Conservation (phyloP, 495 filamentous ascomycete genomes). For the Trichoderma erinaceum region DNA sequence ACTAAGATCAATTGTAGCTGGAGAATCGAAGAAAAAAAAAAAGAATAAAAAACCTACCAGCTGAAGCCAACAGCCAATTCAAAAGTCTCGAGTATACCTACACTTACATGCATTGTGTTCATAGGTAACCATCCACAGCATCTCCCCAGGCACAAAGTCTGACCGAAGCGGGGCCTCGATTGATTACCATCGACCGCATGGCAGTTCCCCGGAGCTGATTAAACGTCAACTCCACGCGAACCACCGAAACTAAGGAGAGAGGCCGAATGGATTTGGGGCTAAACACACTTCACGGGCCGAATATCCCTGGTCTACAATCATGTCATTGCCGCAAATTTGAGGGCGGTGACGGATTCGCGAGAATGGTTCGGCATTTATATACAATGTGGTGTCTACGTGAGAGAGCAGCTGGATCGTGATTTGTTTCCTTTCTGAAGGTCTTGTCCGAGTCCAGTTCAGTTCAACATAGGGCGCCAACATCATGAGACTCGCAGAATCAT, state of each 20-base stretch:
- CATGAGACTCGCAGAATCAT: slow-evolving; percentile 2
- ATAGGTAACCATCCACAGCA: too few relatives aligned
- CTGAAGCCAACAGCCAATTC: too few relatives aligned
- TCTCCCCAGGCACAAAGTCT: not conserved
- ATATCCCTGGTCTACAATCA: not conserved
- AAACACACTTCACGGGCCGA: not conserved
- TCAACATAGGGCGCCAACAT: not conserved
- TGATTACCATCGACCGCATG: not conserved
- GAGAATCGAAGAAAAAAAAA: too few relatives aligned
- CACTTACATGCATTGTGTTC: not conserved
- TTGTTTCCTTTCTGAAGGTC: not conserved
- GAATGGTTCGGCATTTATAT: not conserved
- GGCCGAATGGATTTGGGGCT: not conserved
- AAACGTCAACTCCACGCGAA: not conserved
- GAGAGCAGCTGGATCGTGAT: not conserved
- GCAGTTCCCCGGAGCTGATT: not conserved
- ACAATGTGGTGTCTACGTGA: not conserved
- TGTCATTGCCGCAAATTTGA: not conserved
- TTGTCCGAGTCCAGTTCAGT: not conserved
- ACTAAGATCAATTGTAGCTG: too few relatives aligned
- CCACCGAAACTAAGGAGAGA: not conserved
- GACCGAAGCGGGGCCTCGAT: not conserved
- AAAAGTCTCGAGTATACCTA: too few relatives aligned
- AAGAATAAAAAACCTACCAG: too few relatives aligned
- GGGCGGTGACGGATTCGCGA: not conserved